Evolutionary conservation across 495 filamentous ascomycete genomes (phyloP).

Genomic region (Tuber indicum): DNA sequence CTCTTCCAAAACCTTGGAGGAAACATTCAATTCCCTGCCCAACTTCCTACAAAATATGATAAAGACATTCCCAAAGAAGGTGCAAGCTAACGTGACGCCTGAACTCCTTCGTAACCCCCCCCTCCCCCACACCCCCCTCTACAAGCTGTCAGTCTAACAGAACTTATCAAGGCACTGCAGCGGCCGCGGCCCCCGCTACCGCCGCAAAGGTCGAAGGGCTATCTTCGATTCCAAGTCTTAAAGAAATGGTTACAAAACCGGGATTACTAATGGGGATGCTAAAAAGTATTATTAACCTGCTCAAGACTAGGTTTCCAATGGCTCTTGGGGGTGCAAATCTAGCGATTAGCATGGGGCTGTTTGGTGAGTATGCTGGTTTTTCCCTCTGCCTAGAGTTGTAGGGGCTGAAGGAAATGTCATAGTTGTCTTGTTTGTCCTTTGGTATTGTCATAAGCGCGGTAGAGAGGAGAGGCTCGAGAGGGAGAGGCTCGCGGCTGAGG

Average conservation of each 20-base stretch:
- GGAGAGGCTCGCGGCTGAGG: constrained; percentile 45
- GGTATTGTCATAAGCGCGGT: constrained; percentile 96
- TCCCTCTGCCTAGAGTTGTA: background rate
- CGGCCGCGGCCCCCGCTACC: constrained; percentile 37
- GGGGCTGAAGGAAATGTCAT: constrained; percentile 6
- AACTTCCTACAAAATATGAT: constrained; percentile 77
- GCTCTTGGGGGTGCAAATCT: constrained; percentile 76
- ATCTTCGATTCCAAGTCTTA: constrained; percentile 56
- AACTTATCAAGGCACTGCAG: constrained; percentile 8
- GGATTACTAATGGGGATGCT: constrained; percentile 75
- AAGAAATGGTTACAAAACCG: constrained; percentile 77
- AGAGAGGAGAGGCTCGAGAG: constrained; percentile 71
- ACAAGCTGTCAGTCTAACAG: background rate
- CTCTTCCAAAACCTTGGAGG: constrained; percentile 65
- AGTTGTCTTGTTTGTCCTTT: constrained; percentile 86
- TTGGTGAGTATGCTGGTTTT: constrained; percentile 53
- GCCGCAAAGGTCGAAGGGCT: constrained; percentile 49
- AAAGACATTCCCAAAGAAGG: constrained; percentile 72
- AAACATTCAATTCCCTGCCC: constrained; percentile 73
- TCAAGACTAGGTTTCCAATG: constrained; percentile 76
- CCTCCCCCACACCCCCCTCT: background rate
- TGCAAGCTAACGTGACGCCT: constrained; percentile 65
- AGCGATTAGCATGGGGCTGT: constrained; percentile 75
- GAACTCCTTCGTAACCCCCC: constrained; percentile 53
- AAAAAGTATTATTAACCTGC: constrained; percentile 73